Evolutionary conservation across 2,329 filamentous ascomycete species (phyloP).

Genomic region (Colletotrichum orbiculare): DNA sequence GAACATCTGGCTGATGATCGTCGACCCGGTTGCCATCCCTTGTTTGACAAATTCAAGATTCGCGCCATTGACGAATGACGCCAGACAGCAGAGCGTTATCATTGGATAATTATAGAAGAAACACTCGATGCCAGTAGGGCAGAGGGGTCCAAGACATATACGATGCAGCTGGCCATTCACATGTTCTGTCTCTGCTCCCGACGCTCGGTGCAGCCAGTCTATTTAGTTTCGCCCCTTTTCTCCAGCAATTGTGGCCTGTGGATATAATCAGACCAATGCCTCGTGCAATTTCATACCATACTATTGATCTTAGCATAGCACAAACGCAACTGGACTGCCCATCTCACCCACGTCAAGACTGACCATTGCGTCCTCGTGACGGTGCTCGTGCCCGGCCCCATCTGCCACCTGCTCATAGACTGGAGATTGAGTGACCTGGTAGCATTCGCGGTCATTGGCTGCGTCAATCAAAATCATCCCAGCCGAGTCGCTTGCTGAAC

Average conservation of each 20-base stretch:
- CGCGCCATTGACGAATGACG: conserved; percentile 3
- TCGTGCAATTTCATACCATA: no score
- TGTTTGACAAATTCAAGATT: neutral
- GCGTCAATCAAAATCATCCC: conserved; percentile 26
- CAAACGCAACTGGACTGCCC: neutral
- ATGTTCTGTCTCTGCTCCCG: conserved; percentile 14
- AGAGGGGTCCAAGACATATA: conserved; percentile 24
- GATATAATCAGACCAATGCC: neutral
- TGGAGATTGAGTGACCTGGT: conserved; percentile 9
- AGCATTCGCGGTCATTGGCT: conserved; percentile 3
- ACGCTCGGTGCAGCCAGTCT: no score
- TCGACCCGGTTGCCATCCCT: no score
- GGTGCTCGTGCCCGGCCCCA: conserved; percentile 31
- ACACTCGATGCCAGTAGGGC: conserved; percentile 23
- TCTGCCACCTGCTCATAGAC: conserved; percentile 2
- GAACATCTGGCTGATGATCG: no score
- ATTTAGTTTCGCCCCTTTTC: no score
- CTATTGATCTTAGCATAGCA: no score
- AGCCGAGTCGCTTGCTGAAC: conserved; percentile 6
- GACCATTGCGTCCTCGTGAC: conserved; percentile 22
- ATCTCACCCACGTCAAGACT: neutral
- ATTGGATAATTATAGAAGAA: conserved; percentile 16
- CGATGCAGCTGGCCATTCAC: conserved; percentile 24
- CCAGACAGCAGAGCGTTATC: neutral
- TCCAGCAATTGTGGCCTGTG: no score